Base-by-base conservation (phyloP, 306 rosid species). In the Acacia acuminata region DNA sequence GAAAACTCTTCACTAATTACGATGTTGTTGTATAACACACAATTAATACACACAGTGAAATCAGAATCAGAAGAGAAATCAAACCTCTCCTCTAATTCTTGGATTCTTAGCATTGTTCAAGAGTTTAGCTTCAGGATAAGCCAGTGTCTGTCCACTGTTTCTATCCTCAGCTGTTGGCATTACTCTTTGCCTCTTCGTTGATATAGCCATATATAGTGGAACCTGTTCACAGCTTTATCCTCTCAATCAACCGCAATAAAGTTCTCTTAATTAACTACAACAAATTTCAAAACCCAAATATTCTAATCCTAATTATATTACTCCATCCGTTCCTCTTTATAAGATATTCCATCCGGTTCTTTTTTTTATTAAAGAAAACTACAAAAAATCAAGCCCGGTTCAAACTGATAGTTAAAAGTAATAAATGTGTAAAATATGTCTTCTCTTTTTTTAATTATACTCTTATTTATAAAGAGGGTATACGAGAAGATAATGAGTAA, bases 121-220 rank as follows among this genome's bases (percentile, higher is more conserved):
- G 72, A 82, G 91, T 79, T 89, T 91, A 72, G 98, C 98, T 86
- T 95, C 98, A 0, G 88, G 86, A 79, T 85, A 95, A 0, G 87
- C 94, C 17, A 95, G 81, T 3, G 0, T 4, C 27, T 80, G 10
- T 14, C 94, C 95, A 0, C 0, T 40, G 0, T 0, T 0, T 45
- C 96, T 93, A 64, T 95, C 98, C 2, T 0, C 0, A 9, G 8
- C 3, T 4, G 89, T 32, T 78, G 98, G 96, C 98, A 95, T 93
- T 1, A 14, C 24, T 82, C 98, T 90, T 82, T 87, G 94, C 45
- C 86, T 87, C 2, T 51, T 84, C 27, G 88, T 88, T 4, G 98
- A 79, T 81, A 95, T 9, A 3, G 94, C 98, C 98, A 95, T 91
- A n/a, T n/a, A 48, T 87, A 89, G 10, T 73, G 44, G 81, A 94